Base-by-base conservation (phyloP, 108 stramenopile species). In the Skeletonema tropicum region DNA sequence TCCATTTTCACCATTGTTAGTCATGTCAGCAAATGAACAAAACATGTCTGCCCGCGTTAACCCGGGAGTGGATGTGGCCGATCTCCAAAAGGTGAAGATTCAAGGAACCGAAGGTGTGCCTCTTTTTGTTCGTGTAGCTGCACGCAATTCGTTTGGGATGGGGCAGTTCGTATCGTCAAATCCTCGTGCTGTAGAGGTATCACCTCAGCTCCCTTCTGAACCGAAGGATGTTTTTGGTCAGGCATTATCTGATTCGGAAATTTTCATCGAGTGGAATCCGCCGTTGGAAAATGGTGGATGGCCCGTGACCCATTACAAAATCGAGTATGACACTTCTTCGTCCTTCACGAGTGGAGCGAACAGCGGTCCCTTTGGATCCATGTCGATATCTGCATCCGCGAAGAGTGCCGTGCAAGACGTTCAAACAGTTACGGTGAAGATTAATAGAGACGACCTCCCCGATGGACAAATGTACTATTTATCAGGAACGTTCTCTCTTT, bases 211-310 rank as follows among this genome's bases (percentile, higher is more conserved):
- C 26, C 88, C 85, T 13, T 68, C 68, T 0, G 73, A 77, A 64
- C 83, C 88, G 0, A 42, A 69, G 19, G 67, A 77, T 55, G 69
- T 85, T 11, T 77, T 69, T 67, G 75, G 74, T 38, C 73, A 82
- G 74, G 45, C 86, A 21, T 35, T 87, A n/a, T 90, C 88, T 11
- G 77, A 88, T 39, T 49, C 77, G 3, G 83, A 88, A 36, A 35
- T 94, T 39, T 63, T 85, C 15, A 88, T 94, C 0, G 72, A 90
- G 71, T 94, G 90, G 89, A 86, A 88, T 35, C 65, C 83, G n/a
- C 90, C 91, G 31, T 15, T 66, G 8, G 75, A 76, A 26, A 69
- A 68, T 70, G 90, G 89, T 19, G 90, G 91, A 23, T 48, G 65
- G 38, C 59, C 57, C 11, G 64, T 92, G 6, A 85, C 90, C 9